Percentiles rank a stretch among this genome's conserved stretches.
Conservation (phyloP, 805 yeast species). For the Saturnispora saitoi region DNA sequence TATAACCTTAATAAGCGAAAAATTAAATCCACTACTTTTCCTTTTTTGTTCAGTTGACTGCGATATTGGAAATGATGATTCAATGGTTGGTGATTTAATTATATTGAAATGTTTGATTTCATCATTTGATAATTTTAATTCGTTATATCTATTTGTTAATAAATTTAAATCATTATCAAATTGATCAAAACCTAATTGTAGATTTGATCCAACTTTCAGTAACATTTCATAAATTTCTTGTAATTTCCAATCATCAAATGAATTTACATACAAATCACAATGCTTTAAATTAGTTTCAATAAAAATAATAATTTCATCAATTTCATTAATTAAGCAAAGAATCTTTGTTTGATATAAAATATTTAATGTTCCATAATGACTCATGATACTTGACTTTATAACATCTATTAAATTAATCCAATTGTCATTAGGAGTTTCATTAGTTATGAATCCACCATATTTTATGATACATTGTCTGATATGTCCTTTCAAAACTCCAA, state of each 20-base stretch:
- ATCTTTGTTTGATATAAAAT: constrained; percentile 1
- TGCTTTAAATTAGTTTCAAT: neutral
- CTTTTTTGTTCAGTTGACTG: constrained; percentile 13
- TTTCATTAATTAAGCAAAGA: neutral
- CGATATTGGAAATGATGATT: neutral
- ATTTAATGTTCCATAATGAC: neutral
- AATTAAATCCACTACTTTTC: constrained; percentile 25
- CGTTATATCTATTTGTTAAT: constrained; percentile 2
- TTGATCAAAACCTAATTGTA: neutral
- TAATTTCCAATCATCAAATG: constrained; percentile 6
- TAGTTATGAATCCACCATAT: constrained; percentile 1
- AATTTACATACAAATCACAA: neutral
- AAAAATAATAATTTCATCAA: constrained; percentile 1
- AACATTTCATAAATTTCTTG: constrained; percentile 7
- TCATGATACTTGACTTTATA: neutral
- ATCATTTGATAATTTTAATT: neutral
- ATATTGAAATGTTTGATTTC: constrained; percentile 7
- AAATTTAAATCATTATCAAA: neutral
- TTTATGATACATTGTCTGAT: constrained; percentile 1
- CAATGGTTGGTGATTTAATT: neutral
- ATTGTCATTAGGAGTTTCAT: neutral
- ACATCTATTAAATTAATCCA: neutral
- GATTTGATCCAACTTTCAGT: neutral
- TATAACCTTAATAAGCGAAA: constrained; percentile 21
- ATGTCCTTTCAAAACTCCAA: constrained; percentile 4